Percentiles rank a stretch among this genome's conserved stretches.
phyloP scores from a whole-genome alignment of 73 alveolate genomes.

The Paraurostyla sp. region DNA sequence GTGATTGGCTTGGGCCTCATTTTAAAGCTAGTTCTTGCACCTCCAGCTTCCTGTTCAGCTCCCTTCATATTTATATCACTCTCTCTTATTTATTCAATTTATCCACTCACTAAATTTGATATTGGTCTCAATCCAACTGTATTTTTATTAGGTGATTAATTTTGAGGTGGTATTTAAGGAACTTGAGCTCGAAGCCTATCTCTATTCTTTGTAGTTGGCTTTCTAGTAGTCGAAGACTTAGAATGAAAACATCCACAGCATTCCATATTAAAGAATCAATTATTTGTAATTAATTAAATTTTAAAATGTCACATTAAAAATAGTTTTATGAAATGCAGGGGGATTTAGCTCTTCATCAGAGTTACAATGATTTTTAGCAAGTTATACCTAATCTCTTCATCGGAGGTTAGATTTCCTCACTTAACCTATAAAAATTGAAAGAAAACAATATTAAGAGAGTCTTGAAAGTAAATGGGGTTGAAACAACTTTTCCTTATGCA shows the following conservation, averaged over 20 bases:
- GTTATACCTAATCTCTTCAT: conserved; percentile 50
- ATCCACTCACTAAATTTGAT: too few species aligned
- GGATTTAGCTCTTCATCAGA: background rate
- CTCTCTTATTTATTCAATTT: too few species aligned
- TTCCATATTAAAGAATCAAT: background rate
- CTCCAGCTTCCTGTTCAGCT: too few species aligned
- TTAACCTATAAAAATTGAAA: background rate
- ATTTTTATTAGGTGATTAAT: background rate
- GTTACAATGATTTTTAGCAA: conserved; percentile 43
- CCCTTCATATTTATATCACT: too few species aligned
- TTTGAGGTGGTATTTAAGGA: too few species aligned
- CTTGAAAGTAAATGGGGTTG: conserved; percentile 52
- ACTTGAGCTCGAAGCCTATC: background rate
- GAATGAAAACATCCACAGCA: conserved; percentile 28
- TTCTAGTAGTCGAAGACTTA: background rate
- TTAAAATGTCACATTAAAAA: background rate
- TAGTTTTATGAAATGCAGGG: background rate
- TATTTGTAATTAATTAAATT: background rate
- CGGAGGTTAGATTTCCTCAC: conserved; percentile 29
- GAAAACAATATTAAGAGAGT: conserved; percentile 34
- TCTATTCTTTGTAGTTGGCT: background rate
- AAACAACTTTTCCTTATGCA: conserved; percentile 13
- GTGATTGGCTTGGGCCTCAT: too few species aligned
- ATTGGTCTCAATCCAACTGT: too few species aligned
- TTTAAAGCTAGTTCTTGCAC: too few species aligned